These are phyloP conservation scores for Phytophthora melonis DNA, from an alignment of 352 stramenopile genomes.

Conservation along the genomic window DNA sequence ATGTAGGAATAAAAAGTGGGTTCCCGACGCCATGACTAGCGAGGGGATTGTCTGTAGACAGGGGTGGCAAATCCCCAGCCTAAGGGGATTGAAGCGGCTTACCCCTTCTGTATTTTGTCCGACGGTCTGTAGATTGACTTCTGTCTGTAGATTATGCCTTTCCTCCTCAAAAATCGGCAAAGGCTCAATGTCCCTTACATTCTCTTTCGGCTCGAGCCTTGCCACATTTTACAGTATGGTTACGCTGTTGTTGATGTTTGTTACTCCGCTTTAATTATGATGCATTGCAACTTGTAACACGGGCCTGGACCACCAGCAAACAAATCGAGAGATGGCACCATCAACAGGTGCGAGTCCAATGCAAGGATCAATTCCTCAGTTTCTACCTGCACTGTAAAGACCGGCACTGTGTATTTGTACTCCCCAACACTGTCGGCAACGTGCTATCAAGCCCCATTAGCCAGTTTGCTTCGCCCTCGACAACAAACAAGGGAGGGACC, in stretches of 20 bases:
- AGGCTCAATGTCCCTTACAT: too few relatives aligned
- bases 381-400: slow-evolving; percentile 9
- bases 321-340: slow-evolving; percentile 11
- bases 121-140: too few relatives aligned
- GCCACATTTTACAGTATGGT: too few relatives aligned
- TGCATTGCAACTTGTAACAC: background rate
- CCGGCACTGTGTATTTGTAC: background rate
- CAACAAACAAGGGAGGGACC: background rate
- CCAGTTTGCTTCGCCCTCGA: slow-evolving; percentile 18
- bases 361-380: slow-evolving; percentile 3
- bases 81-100: too few relatives aligned
- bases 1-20: too few relatives aligned
- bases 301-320: slow-evolving; percentile 24
- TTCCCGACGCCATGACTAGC: too few relatives aligned
- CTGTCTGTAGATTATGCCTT: too few relatives aligned
- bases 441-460: background rate
- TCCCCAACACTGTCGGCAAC: background rate
- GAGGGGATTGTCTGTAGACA: too few relatives aligned
- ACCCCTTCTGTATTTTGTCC: too few relatives aligned
- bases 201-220: too few relatives aligned
- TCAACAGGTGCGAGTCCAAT: background rate
- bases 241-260: background rate
- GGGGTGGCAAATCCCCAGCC: too few relatives aligned
- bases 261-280: slow-evolving; percentile 9
- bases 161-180: too few relatives aligned